Evolutionary conservation across 179 eudicot genomes (phyloP).

Genomic region (Silene noctiflora): DNA sequence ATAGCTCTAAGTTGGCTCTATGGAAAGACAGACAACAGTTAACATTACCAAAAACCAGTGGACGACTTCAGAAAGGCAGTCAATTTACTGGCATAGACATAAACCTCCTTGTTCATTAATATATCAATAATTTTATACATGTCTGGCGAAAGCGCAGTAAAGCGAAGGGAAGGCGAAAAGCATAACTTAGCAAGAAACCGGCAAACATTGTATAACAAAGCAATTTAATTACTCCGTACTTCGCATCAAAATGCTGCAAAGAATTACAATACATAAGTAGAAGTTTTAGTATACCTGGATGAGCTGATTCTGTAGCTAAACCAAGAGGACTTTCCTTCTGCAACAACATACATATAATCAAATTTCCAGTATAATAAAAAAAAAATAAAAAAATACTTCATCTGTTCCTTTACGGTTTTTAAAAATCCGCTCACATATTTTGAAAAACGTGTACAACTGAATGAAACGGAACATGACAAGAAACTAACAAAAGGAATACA

Average conservation of each 20-base stretch:
- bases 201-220: neutral
- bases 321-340: conserved; percentile 96
- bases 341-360: conserved; percentile 19
- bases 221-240: neutral
- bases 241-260: neutral
- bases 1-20: too few species aligned
- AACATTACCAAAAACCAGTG: too few species aligned
- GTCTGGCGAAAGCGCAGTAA: too few species aligned
- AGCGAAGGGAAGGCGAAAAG: neutral
- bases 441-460: too few species aligned
- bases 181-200: neutral
- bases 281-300: conserved; percentile 59
- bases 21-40: too few species aligned
- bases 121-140: too few species aligned
- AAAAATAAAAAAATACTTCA: neutral
- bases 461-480: neutral
- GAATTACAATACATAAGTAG: neutral
- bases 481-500: neutral
- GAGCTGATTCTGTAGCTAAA: conserved; percentile 81
- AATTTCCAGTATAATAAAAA: neutral
- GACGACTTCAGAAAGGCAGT: too few species aligned
- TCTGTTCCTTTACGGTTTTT: neutral
- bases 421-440: too few species aligned
- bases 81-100: too few species aligned
- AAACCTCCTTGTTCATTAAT: too few species aligned